phyloP scores from a whole-genome alignment of 2,329 filamentous ascomycete species.

The Neophaeococcomyces mojaviensis region DNA sequence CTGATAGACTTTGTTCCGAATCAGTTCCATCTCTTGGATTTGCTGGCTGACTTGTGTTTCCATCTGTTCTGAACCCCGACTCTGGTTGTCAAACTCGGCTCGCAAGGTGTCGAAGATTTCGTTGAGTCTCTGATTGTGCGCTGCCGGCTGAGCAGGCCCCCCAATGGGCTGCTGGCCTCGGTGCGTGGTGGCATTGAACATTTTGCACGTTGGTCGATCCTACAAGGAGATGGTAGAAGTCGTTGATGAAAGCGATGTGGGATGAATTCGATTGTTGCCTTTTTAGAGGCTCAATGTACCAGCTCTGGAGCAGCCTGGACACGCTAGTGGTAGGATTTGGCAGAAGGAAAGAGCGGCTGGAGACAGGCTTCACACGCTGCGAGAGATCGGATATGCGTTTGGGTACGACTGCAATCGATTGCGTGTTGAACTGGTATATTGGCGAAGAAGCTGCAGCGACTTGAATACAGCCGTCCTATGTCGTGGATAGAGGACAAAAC shows the following conservation, averaged over 20 bases:
- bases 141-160: constrained; percentile 39
- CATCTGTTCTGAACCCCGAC: constrained; percentile 73
- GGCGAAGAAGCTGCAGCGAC: too few relatives aligned
- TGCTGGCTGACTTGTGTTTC: constrained; percentile 94
- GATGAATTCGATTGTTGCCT: neutral
- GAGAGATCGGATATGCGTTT: too few relatives aligned
- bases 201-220: constrained; percentile 3
- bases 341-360: neutral
- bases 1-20: constrained; percentile 85
- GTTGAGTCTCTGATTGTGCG: constrained; percentile 65
- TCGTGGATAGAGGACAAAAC: neutral
- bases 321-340: constrained; percentile 2
- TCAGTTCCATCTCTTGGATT: constrained; percentile 89
- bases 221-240: too few relatives aligned
- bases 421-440: too few relatives aligned
- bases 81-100: constrained; percentile 80
- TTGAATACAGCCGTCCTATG: neutral
- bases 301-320: neutral
- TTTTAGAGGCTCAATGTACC: constrained; percentile 1
- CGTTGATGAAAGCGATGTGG: constrained; percentile 5
- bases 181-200: constrained; percentile 23
- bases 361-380: neutral
- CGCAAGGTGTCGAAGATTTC: constrained; percentile 89
- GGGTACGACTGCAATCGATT: too few relatives aligned
- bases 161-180: constrained; percentile 21